Percentiles rank a stretch among this genome's conserved stretches.
These are phyloP conservation scores for Penicillium steckii DNA, from an alignment of 495 filamentous ascomycete genomes.

Conservation along the genomic window DNA sequence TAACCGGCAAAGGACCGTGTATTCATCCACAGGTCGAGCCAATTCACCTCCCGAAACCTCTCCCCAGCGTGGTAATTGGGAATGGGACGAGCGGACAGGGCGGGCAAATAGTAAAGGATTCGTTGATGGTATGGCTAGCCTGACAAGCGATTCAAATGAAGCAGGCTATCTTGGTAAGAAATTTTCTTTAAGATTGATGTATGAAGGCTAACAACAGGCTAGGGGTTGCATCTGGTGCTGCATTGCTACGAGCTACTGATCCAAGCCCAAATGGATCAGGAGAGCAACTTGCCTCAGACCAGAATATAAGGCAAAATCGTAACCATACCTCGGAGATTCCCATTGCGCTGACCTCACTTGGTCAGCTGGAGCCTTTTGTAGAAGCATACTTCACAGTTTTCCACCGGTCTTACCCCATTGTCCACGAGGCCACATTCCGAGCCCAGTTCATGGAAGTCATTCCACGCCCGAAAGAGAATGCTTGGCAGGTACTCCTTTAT, in stretches of 20 bases:
- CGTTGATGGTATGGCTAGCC: slow-evolving; percentile 21
- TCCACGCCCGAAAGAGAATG: slow-evolving; percentile 13
- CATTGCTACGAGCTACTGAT: slow-evolving; percentile 12
- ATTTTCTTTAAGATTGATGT: background rate
- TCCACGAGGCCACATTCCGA: slow-evolving; percentile 23
- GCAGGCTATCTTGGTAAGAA: slow-evolving; percentile 15
- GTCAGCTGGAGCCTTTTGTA: slow-evolving; percentile 17
- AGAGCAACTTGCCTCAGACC: background rate
- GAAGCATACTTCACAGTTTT: slow-evolving; percentile 20
- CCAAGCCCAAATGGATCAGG: background rate
- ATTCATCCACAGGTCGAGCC: background rate
- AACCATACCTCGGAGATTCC: slow-evolving; percentile 1
- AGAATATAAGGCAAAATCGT: background rate
- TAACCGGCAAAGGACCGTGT: background rate
- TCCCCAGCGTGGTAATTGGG: slow-evolving; percentile 9
- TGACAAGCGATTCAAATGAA: slow-evolving; percentile 16
- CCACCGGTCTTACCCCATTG: slow-evolving; percentile 19
- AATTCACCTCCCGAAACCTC: slow-evolving; percentile 9
- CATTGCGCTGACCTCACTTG: slow-evolving; percentile 4
- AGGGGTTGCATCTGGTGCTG: slow-evolving; percentile 20
- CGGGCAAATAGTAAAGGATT: slow-evolving; percentile 6
- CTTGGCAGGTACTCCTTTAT: slow-evolving; percentile 19
- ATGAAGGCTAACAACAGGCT: background rate
- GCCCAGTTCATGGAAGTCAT: slow-evolving; percentile 22
- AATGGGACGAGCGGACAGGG: slow-evolving; percentile 17